Percentiles rank a stretch among this genome's conserved stretches.
phyloP scores from a whole-genome alignment of 2,329 filamentous ascomycete species.

The Fusarium secorum region DNA sequence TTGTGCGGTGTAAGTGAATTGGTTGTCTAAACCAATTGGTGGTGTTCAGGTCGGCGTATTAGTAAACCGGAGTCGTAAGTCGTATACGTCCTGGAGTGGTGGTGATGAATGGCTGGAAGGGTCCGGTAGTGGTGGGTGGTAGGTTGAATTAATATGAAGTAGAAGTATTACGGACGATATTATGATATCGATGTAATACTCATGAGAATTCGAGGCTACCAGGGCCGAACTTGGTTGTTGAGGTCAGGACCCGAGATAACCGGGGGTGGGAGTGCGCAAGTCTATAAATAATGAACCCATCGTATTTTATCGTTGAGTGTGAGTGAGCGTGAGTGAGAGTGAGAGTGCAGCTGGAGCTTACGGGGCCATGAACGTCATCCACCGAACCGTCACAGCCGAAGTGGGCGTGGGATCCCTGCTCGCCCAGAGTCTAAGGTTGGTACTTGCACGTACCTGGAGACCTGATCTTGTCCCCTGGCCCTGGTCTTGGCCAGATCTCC shows the following conservation, averaged over 20 bases:
- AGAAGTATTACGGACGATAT: conserved; percentile 7
- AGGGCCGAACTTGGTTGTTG: conserved; percentile 23
- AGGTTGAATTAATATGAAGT: conserved; percentile 13
- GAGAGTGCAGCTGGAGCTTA: conserved; percentile 13
- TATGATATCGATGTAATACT: conserved; percentile 28
- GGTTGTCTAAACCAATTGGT: not conserved
- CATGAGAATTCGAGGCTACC: conserved; percentile 15
- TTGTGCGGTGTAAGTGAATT: not conserved
- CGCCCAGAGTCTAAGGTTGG: conserved; percentile 5
- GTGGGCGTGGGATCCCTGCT: conserved; percentile 7
- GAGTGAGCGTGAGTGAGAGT: not conserved
- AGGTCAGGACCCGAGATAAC: conserved; percentile 8
- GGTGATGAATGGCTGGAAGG: not conserved
- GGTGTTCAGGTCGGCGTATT: not conserved
- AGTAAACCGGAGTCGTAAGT: not conserved
- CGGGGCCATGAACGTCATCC: conserved; percentile 30
- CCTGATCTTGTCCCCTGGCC: conserved; percentile 18
- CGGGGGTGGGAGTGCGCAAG: conserved; percentile 25
- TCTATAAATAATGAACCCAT: conserved; percentile 36
- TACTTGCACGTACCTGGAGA: conserved; percentile 16
- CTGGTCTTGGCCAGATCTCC: conserved; percentile 24
- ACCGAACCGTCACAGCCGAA: conserved; percentile 33
- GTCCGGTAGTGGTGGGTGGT: not conserved
- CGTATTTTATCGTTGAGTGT: conserved; percentile 17
- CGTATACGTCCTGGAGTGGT: conserved; percentile 4